A percentile compares a stretch with the other conserved stretches of the same genome.
These are phyloP conservation scores for Nicotiana tabacum DNA, from an alignment of 257 asterid genomes.

Conservation along the genomic window DNA sequence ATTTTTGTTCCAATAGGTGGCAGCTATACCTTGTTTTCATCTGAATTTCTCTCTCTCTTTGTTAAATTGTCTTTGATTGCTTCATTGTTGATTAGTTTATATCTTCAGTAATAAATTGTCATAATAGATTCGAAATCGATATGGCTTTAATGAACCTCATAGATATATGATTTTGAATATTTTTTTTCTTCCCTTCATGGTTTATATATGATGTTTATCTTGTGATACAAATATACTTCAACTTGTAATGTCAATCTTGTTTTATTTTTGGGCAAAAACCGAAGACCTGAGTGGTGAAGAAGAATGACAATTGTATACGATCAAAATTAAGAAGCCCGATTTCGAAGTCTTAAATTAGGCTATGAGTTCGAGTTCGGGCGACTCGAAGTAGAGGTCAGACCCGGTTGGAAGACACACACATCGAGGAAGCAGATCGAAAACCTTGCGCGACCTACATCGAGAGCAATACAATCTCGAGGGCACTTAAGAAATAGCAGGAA, in stretches of 20 bases:
- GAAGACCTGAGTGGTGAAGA: conserved; percentile 67
- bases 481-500: too few species aligned
- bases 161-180: background rate
- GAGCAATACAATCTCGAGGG: too few species aligned
- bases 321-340: too few species aligned
- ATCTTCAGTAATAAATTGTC: background rate
- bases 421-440: too few species aligned
- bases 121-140: background rate
- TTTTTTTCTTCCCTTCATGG: background rate
- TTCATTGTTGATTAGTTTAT: background rate
- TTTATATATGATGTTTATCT: background rate
- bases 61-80: background rate
- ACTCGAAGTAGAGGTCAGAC: too few species aligned
- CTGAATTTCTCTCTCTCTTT: background rate
- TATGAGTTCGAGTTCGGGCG: too few species aligned
- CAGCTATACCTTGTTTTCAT: background rate
- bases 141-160: background rate
- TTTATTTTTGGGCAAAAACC: conserved; percentile 41
- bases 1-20: background rate
- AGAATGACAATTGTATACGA: conserved; percentile 18
- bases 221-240: background rate
- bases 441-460: too few species aligned
- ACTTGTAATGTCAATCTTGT: background rate
- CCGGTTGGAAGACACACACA: too few species aligned
- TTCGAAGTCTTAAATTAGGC: too few species aligned